phyloP scores from a whole-genome alignment of 345 rosid genomes.

The Balakata baccata region DNA sequence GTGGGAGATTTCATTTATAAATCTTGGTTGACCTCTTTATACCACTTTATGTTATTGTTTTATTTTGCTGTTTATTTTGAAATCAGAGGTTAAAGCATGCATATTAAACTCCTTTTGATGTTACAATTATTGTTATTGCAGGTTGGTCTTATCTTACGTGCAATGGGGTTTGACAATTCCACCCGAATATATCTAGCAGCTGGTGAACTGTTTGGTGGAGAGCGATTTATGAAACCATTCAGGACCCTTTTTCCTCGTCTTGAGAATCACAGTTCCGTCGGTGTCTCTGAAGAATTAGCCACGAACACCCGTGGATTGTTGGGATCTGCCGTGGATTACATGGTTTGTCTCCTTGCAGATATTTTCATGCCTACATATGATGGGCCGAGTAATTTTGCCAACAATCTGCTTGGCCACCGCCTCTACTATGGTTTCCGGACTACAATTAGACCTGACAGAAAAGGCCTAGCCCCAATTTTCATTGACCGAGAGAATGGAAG shows the following conservation, averaged over 20 bases:
- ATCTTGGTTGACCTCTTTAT: background rate
- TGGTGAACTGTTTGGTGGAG: slow-evolving; percentile 94
- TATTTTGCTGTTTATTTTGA: background rate
- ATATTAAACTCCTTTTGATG: background rate
- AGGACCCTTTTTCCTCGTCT: slow-evolving; percentile 74
- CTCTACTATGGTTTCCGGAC: slow-evolving; percentile 98
- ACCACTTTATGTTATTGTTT: background rate
- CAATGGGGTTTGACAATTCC: slow-evolving; percentile 88
- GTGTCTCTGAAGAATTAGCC: slow-evolving; percentile 64
- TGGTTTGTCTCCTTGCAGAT: slow-evolving; percentile 96
- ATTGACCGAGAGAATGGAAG: slow-evolving; percentile 67
- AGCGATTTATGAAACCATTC: slow-evolving; percentile 84
- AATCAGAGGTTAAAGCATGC: background rate
- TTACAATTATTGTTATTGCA: slow-evolving; percentile 35
- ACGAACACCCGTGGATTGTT: slow-evolving; percentile 61
- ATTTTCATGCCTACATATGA: slow-evolving; percentile 98
- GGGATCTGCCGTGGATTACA: slow-evolving; percentile 99
- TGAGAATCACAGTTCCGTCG: slow-evolving; percentile 90
- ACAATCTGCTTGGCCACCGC: slow-evolving; percentile 95
- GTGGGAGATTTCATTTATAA: background rate
- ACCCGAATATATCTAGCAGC: slow-evolving; percentile 92
- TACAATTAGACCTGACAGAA: slow-evolving; percentile 88
- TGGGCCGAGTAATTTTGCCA: slow-evolving; percentile 99
- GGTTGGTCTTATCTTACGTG: slow-evolving; percentile 90
- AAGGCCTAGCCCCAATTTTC: slow-evolving; percentile 81